These are phyloP conservation scores for Mycena olivaceomarginata DNA, from an alignment of 768 basidiomycete species.

Conservation along the genomic window DNA sequence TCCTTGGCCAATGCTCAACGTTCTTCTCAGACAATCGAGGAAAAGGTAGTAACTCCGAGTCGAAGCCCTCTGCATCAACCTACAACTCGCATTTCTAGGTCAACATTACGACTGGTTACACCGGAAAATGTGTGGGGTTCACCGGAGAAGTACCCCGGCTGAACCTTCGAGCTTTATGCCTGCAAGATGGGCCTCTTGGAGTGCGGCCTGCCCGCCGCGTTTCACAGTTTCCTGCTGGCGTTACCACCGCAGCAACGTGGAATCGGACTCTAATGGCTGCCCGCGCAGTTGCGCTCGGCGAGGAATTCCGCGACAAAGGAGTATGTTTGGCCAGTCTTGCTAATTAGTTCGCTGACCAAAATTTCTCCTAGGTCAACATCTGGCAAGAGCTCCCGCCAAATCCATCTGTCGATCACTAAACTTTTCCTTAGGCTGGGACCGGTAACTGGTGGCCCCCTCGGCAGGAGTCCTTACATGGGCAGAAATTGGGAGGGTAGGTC, in stretches of 20 bases:
- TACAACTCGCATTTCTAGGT: conserved; percentile 19
- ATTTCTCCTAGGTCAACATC: conserved; percentile 28
- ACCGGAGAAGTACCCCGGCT: conserved; percentile 31
- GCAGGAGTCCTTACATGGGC: conserved; percentile 11
- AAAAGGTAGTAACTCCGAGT: conserved; percentile 3
- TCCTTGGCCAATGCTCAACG: background rate
- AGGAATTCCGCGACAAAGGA: conserved; percentile 37
- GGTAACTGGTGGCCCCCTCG: conserved; percentile 28
- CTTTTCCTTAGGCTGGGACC: conserved; percentile 23
- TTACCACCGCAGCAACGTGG: conserved; percentile 33
- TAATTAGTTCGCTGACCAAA: background rate
- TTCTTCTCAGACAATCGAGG: conserved; percentile 24
- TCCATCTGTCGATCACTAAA: background rate
- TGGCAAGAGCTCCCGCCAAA: conserved; percentile 9
- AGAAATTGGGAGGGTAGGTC: conserved; percentile 28
- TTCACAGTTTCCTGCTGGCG: conserved; percentile 29
- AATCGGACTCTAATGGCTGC: conserved; percentile 33
- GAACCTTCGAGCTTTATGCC: conserved; percentile 12
- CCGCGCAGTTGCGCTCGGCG: conserved; percentile 19
- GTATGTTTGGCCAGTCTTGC: background rate
- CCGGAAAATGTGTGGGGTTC: conserved; percentile 32
- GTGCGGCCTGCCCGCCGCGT: conserved; percentile 32
- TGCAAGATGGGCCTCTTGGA: conserved; percentile 29
- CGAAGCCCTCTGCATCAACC: background rate
- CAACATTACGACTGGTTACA: conserved; percentile 36